These are phyloP conservation scores for Globisporangium abappressorium DNA, from an alignment of 352 stramenopile species.

Conservation along the genomic window DNA sequence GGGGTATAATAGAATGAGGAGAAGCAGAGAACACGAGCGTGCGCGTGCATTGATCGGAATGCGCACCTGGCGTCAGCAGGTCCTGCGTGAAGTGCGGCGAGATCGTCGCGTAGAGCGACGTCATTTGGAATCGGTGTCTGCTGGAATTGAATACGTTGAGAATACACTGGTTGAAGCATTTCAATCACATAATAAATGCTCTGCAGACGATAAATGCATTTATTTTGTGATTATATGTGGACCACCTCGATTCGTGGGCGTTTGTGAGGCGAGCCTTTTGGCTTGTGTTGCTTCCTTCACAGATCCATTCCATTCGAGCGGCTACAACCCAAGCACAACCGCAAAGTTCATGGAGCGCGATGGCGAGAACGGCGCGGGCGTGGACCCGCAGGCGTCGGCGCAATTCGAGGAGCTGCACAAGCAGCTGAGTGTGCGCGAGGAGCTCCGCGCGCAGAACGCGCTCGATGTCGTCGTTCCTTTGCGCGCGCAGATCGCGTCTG, in stretches of 20 bases:
- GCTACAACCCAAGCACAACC: not conserved
- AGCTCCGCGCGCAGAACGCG: constrained; percentile 62
- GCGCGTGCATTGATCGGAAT: not conserved
- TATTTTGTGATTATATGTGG: too few relatives aligned
- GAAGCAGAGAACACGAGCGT: not conserved
- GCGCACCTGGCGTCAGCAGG: constrained; percentile 43
- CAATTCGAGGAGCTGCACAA: constrained; percentile 50
- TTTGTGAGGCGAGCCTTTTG: too few relatives aligned
- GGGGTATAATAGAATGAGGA: not conserved
- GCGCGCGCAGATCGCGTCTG: constrained; percentile 78
- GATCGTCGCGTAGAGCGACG: constrained; percentile 70
- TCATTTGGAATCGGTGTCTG: constrained; percentile 24
- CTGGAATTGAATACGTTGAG: not conserved
- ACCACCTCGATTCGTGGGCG: too few relatives aligned
- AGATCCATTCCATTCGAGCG: not conserved
- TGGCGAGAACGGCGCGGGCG: not conserved
- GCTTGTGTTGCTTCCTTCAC: too few relatives aligned
- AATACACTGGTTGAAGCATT: too few relatives aligned
- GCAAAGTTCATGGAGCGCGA: constrained; percentile 7
- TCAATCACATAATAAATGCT: too few relatives aligned
- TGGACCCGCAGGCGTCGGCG: constrained; percentile 20
- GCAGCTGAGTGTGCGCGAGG: constrained; percentile 26
- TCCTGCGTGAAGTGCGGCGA: constrained; percentile 69
- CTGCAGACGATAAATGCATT: too few relatives aligned
- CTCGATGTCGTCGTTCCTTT: constrained; percentile 37